These are phyloP conservation scores for Blastocystis sp. DNA, from an alignment of 352 stramenopile genomes.

Conservation along the genomic window DNA sequence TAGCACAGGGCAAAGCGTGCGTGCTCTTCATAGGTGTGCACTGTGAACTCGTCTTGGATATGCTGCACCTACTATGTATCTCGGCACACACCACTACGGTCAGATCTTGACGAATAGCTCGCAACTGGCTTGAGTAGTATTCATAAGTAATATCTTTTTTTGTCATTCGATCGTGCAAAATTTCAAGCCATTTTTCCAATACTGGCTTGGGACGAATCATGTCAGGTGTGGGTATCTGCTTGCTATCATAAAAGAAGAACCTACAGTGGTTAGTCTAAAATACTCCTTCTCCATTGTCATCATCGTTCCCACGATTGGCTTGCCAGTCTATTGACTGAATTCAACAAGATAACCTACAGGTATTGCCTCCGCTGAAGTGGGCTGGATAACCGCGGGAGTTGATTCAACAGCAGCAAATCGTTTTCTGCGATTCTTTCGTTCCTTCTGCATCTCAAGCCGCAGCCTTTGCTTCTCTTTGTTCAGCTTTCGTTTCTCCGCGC, in stretches of 20 bases:
- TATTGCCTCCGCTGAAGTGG: background rate
- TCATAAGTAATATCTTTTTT: constrained; percentile 14
- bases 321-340: background rate
- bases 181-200: background rate
- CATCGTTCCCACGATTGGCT: constrained; percentile 34
- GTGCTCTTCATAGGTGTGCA: constrained; percentile 62
- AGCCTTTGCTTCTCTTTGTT: background rate
- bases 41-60: constrained; percentile 64
- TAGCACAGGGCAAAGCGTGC: constrained; percentile 26
- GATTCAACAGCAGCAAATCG: background rate
- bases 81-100: constrained; percentile 65
- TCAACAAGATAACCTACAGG: background rate
- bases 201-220: constrained; percentile 47
- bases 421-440: background rate
- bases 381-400: background rate
- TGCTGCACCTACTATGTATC: constrained; percentile 68
- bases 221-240: constrained; percentile 20
- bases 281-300: constrained; percentile 60
- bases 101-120: constrained; percentile 93
- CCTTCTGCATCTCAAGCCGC: background rate
- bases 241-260: background rate
- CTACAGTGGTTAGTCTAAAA: constrained; percentile 29
- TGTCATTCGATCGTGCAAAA: background rate
- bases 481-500: background rate
- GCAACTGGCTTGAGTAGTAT: constrained; percentile 84